These are phyloP conservation scores for Picochlorum sp. DNA, from an alignment of 139 green algal species.

Conservation along the genomic window DNA sequence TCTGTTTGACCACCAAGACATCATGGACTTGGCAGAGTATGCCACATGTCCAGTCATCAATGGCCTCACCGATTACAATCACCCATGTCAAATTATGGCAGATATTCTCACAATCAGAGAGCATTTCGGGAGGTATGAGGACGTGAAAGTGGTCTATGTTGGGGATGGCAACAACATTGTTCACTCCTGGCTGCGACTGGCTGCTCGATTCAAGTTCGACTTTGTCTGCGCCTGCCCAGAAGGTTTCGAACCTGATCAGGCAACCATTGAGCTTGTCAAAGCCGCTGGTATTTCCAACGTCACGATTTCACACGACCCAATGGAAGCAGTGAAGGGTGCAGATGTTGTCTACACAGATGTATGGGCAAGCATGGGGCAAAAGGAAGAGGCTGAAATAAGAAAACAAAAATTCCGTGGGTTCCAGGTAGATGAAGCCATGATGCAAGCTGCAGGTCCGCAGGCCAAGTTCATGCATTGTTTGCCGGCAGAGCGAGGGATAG, in stretches of 20 bases:
- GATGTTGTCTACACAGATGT: constrained; percentile 97
- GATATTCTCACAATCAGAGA: constrained; percentile 91
- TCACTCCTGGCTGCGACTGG: constrained; percentile 90
- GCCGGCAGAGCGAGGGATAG: constrained; percentile 85
- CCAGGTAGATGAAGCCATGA: constrained; percentile 84
- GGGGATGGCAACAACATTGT: constrained; percentile 99
- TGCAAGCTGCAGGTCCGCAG: constrained; percentile 74
- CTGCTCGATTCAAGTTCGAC: constrained; percentile 75
- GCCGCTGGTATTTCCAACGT: constrained; percentile 45
- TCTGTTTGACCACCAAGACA: constrained; percentile 90
- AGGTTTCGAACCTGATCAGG: constrained; percentile 84
- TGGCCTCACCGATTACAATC: constrained; percentile 99
- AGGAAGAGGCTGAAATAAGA: constrained; percentile 80
- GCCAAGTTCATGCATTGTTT: constrained; percentile 97
- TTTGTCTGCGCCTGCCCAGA: constrained; percentile 89
- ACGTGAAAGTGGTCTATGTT: constrained; percentile 87
- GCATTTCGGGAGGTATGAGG: constrained; percentile 61
- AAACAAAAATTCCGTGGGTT: constrained; percentile 79
- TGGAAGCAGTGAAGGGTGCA: constrained; percentile 77
- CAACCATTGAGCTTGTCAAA: constrained; percentile 56
- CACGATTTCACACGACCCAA: constrained; percentile 49
- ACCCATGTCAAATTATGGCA: constrained; percentile 98
- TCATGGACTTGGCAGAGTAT: constrained; percentile 86
- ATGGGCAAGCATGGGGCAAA: constrained; percentile 98
- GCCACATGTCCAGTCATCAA: constrained; percentile 86